Evolutionary conservation across 176 grass and related monocot species (phyloP).

Genomic region (Carex pumila): DNA sequence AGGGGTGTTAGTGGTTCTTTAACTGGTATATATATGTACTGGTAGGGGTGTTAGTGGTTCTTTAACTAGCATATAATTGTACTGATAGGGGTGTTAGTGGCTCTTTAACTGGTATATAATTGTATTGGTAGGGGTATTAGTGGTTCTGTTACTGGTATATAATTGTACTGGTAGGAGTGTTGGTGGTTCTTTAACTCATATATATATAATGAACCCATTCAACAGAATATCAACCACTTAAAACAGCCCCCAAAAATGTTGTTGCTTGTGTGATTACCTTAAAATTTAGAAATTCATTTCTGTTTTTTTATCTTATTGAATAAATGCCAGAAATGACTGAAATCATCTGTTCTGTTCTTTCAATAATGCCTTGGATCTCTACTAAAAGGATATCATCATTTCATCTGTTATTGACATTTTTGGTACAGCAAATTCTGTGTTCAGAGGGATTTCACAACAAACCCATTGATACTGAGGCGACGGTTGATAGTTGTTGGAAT

Average conservation of each 20-base stretch:
- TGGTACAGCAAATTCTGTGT: conserved; percentile 90
- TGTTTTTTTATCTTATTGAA: not conserved
- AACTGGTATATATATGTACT: too few relatives aligned
- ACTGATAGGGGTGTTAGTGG: too few relatives aligned
- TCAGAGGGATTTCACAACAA: conserved; percentile 70
- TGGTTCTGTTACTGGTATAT: not conserved
- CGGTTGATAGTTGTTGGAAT: conserved; percentile 71
- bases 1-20: not conserved
- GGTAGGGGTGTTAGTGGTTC: too few relatives aligned
- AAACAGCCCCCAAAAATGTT: not conserved
- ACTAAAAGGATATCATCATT: not conserved
- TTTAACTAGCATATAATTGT: too few relatives aligned
- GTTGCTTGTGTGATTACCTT: not conserved
- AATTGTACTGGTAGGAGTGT: not conserved
- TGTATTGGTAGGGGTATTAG: too few relatives aligned
- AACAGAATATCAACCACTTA: not conserved
- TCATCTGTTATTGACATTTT: conserved; percentile 12
- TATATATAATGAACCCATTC: not conserved
- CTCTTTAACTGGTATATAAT: not conserved
- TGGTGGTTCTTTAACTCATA: too few relatives aligned
- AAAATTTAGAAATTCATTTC: not conserved
- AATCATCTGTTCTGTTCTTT: not conserved
- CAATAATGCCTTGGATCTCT: not conserved
- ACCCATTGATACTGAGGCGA: conserved; percentile 62
- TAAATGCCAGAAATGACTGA: not conserved